Evolutionary conservation across 1,139 yeast species (phyloP).

Genomic region (Protomyces gravidus): DNA sequence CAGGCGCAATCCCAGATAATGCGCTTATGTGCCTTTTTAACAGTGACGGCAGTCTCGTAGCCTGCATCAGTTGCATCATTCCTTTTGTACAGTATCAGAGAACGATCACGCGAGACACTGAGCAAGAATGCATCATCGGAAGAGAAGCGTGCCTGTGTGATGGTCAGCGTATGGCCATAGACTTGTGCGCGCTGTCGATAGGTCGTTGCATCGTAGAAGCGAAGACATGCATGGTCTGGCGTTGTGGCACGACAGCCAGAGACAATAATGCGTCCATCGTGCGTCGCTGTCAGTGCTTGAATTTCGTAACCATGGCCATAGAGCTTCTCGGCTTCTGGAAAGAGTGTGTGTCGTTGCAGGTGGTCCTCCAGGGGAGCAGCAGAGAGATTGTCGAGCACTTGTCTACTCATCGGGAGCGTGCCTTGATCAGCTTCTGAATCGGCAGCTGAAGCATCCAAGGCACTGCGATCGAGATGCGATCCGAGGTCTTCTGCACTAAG

Average conservation of each 20-base stretch:
- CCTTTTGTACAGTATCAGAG: constrained; percentile 70
- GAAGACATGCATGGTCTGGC: constrained; percentile 75
- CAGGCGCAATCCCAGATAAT: constrained; percentile 96
- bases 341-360: constrained; percentile 82
- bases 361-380: constrained; percentile 83
- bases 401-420: constrained; percentile 10
- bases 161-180: constrained; percentile 71
- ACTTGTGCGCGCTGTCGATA: constrained; percentile 55
- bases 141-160: constrained; percentile 76
- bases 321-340: constrained; percentile 91
- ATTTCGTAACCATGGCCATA: constrained; percentile 98
- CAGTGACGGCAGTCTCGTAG: constrained; percentile 38
- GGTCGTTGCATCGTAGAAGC: constrained; percentile 62
- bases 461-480: constrained; percentile 23
- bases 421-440: constrained; percentile 42
- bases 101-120: constrained; percentile 88
- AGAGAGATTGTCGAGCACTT: constrained; percentile 39
- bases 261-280: constrained; percentile 63
- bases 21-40: constrained; percentile 74
- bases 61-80: constrained; percentile 45
- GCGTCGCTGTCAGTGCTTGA: constrained; percentile 68
- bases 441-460: constrained; percentile 40
- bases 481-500: constrained; percentile 50
- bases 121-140: constrained; percentile 62
- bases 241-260: constrained; percentile 90